These are phyloP conservation scores for Alloteropsis semialata DNA, from an alignment of 176 grass and related monocot genomes.

Conservation along the genomic window DNA sequence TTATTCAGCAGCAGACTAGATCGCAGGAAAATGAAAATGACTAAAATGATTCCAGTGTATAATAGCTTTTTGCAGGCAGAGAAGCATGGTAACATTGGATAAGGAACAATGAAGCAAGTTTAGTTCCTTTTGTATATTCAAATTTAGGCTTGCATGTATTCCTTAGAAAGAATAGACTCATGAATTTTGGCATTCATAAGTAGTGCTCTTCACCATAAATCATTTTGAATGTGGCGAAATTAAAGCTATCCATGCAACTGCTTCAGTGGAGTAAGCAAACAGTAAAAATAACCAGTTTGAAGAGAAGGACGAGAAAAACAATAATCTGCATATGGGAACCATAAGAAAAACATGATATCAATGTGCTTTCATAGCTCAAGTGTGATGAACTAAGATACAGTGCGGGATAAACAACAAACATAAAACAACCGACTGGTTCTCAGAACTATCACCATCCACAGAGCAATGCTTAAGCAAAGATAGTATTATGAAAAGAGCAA, in stretches of 20 bases:
- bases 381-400: background rate
- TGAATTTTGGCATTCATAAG: background rate
- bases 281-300: background rate
- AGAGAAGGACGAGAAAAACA: background rate
- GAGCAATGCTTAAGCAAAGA: constrained; percentile 20
- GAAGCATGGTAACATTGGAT: background rate
- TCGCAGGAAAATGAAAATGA: background rate
- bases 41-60: background rate
- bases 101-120: background rate
- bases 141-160: background rate
- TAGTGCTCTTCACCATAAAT: background rate
- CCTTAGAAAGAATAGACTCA: background rate
- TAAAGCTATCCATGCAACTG: background rate
- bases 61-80: background rate
- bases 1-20: background rate
- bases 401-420: background rate
- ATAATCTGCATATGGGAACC: background rate
- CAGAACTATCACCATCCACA: constrained; percentile 4
- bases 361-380: background rate
- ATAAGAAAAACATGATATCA: background rate
- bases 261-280: background rate
- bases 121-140: background rate
- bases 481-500: background rate
- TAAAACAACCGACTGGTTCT: constrained; percentile 11
- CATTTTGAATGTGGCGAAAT: background rate